Base-by-base conservation (phyloP, 139 green algal genomes). In the Asterochloris erici region DNA sequence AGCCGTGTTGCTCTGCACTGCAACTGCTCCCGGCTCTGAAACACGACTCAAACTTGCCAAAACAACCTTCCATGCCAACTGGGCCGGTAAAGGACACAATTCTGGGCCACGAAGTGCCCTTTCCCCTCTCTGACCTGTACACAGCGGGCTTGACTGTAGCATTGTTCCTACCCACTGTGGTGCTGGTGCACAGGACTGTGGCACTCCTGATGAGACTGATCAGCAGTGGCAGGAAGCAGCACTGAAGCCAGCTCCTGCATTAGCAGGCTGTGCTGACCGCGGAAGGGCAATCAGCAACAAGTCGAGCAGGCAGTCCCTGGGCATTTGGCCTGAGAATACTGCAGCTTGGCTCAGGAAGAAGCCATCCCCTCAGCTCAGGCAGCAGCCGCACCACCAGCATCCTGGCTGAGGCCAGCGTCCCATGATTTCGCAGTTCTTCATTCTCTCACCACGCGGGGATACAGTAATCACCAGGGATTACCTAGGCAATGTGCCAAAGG, bases 351-450 rank as follows among this genome's bases (percentile, higher is more conserved):
- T 71, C 19, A 71, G 66, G 17, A 71, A 21, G 1, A 26, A 21
- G 21, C 19, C 66, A 2, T 54, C 38, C 38, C 13, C 13, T n/a
- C 17, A 71, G 80, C 70, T 27, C 9, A 47, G 60, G 54, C 54
- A 64, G 69, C 61, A 61, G 28, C 26, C 12, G 21, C 16, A 11
- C 38, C 60, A 24, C n/a, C 24, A 15, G n/a, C 71, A 28, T 54
- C 38, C 38, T 54, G 38, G 38, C 38, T 54, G 38, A 17, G 17
- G 60, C n/a, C n/a, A 6, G 11, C 12, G 71, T 54, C 14, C 70
- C 70, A 95, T 95, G 93, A 95, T 98, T 24, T 96, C 91, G 0
- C 96, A 98, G 84, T 93, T 99, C 75, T 98, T 97, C 77, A 91
- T 99, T 26, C 85, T 98, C 1, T 96, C 90, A 0, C 92, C 93